A percentile compares a stretch with the other conserved stretches of the same genome.
Conservation (phyloP, 257 asterid genomes). For the Lycium ferocissimum region DNA sequence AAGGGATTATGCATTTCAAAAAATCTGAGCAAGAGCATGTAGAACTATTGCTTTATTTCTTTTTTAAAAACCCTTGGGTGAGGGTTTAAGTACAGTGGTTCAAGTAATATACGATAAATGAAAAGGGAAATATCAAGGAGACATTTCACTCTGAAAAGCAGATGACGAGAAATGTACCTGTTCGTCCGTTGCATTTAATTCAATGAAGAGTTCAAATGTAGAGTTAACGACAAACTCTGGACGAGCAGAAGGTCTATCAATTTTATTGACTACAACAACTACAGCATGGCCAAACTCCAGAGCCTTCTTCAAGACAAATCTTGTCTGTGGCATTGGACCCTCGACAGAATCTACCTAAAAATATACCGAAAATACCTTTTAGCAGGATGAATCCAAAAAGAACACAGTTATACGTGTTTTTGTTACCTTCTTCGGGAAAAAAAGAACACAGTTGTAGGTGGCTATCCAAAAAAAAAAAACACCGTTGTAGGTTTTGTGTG, state of each 20-base stretch:
- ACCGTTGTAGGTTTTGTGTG: conserved; percentile 4
- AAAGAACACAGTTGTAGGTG: neutral
- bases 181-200: conserved; percentile 93
- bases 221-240: conserved; percentile 93
- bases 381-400: conserved; percentile 34
- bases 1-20: neutral
- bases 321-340: conserved; percentile 99
- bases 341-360: conserved; percentile 98
- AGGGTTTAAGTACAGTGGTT: neutral
- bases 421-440: neutral
- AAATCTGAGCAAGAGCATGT: neutral
- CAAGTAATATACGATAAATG: neutral
- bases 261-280: conserved; percentile 93
- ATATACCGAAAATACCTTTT: conserved; percentile 30
- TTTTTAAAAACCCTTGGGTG: neutral
- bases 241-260: conserved; percentile 97
- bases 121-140: neutral
- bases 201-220: conserved; percentile 94
- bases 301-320: conserved; percentile 98
- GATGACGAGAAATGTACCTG: conserved; percentile 60
- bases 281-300: conserved; percentile 98
- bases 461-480: neutral
- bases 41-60: neutral
- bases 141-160: conserved; percentile 18
- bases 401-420: neutral